Conservation (phyloP, 257 asterid species). For the Ballota nigra region DNA sequence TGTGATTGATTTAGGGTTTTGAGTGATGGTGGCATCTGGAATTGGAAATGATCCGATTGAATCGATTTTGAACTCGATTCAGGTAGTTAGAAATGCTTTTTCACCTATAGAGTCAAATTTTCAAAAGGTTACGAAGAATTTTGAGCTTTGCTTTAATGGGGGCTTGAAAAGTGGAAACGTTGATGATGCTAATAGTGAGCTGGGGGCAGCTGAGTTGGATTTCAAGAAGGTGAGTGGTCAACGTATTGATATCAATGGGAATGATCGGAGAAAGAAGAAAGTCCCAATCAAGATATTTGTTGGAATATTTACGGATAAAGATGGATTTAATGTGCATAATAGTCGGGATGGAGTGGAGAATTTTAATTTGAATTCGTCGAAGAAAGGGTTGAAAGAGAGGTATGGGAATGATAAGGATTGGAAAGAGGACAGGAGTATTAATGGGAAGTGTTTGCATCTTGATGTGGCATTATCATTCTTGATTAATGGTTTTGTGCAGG, state of each 20-base stretch:
- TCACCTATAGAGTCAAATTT: conserved; percentile 74
- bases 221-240: conserved; percentile 39
- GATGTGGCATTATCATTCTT: conserved; percentile 61
- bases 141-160: conserved; percentile 75
- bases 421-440: conserved; percentile 39
- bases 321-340: conserved; percentile 35
- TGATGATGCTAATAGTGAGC: conserved; percentile 29
- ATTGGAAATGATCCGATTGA: conserved; percentile 85
- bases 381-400: conserved; percentile 61
- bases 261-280: conserved; percentile 48
- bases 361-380: conserved; percentile 26
- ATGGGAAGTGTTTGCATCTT: conserved; percentile 62
- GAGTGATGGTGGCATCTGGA: conserved; percentile 67
- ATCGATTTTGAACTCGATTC: conserved; percentile 76
- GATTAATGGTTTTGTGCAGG: conserved; percentile 70
- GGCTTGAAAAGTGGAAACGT: conserved; percentile 35
- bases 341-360: conserved; percentile 27
- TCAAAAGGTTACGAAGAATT: conserved; percentile 67
- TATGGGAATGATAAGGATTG: conserved; percentile 39
- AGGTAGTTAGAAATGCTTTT: conserved; percentile 63
- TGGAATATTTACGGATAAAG: conserved; percentile 55
- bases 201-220: conserved; percentile 35
- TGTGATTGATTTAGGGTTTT: conserved; percentile 46
- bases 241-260: conserved; percentile 25
- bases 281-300: conserved; percentile 54